Base-by-base conservation (phyloP, 2,329 filamentous ascomycete genomes). In the Fusarium sp. region DNA sequence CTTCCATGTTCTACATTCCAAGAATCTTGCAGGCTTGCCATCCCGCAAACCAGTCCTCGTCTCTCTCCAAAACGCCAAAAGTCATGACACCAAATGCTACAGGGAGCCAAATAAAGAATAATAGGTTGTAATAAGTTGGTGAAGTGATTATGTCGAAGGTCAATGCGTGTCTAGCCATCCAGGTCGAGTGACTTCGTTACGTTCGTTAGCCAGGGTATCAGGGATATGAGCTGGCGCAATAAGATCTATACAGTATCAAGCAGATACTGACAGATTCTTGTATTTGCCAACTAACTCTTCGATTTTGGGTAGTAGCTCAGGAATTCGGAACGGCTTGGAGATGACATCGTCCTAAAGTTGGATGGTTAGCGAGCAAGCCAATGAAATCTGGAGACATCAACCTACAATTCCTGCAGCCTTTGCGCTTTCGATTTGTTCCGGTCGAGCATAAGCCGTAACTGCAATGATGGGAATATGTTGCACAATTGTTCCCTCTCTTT, bases 371-470 rank as follows among this genome's bases (percentile, higher is more conserved):
- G 30, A 46, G 7, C 1, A 14, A 20, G 14, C 13, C 42, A 10
- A 52, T 30, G n/a, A 18, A 35, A 20, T 15, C 14, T 32, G 14
- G 9, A n/a, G 37, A 13, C 7, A 17, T 10, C 10, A 45, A 85
- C 88, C 84, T 81, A 91, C 91, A 83, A 95, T 93, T 40, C 92
- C 92, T 26, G 91, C 91, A 60, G 87, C 85, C 76, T 92, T 88
- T 58, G 93, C 92, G 71, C 87, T 90, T 71, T 88, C 86, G 64
- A 93, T 91, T 80, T 95, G 92, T 82, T 93, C 91, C 7, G 88
- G 87, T 76, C 93, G 85, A 40, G 92, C 92, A 79, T 95, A 95
- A 4, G 93, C 93, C 40, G 92, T 95, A n/a, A 93, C 91, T n/a
- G 91, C 92, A 73, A 94, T 92, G 73, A 93, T 92, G 5, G 92